Conservation (phyloP, 1,139 yeast genomes). For the Saccharomycopsis hybrid region DNA sequence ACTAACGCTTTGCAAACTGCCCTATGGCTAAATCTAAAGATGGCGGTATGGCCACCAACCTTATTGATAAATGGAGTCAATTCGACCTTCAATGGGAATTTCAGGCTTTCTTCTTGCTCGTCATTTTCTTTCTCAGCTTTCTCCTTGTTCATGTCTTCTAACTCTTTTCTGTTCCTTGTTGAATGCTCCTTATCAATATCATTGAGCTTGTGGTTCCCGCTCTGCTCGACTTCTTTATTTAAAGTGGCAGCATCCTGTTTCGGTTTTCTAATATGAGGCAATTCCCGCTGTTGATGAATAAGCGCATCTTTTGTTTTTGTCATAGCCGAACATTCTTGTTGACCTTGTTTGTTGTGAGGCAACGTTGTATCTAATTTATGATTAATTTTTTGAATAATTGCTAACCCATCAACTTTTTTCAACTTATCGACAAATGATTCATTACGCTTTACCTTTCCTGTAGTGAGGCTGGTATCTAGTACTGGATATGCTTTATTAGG, state of each 20-base stretch:
- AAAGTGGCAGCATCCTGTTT: no score
- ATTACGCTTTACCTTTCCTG: no score
- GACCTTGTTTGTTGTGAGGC: no score
- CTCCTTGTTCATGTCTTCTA: not conserved
- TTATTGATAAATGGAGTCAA: conserved; percentile 81
- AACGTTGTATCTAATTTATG: no score
- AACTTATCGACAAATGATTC: not conserved
- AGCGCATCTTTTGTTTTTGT: not conserved
- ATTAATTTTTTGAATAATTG: not conserved
- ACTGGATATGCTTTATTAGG: not conserved
- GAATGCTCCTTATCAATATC: conserved; percentile 19
- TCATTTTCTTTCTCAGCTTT: not conserved
- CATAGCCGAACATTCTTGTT: no score
- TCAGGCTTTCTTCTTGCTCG: conserved; percentile 22
- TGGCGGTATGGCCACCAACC: conserved; percentile 98
- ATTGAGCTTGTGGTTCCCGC: not conserved
- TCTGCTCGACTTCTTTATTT: not conserved
- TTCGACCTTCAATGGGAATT: conserved; percentile 72
- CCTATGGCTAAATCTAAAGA: conserved; percentile 79
- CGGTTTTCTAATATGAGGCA: no score
- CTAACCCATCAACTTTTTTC: no score
- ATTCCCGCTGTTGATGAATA: not conserved
- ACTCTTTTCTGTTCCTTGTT: conserved; percentile 1
- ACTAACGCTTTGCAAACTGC: conserved; percentile 96
- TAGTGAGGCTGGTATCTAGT: no score